A percentile compares a stretch with the other conserved stretches of the same genome.
Evolutionary conservation across 1,284 basidiomycete species (phyloP).

Genomic region (Erythrobasidium hasegawianum): DNA sequence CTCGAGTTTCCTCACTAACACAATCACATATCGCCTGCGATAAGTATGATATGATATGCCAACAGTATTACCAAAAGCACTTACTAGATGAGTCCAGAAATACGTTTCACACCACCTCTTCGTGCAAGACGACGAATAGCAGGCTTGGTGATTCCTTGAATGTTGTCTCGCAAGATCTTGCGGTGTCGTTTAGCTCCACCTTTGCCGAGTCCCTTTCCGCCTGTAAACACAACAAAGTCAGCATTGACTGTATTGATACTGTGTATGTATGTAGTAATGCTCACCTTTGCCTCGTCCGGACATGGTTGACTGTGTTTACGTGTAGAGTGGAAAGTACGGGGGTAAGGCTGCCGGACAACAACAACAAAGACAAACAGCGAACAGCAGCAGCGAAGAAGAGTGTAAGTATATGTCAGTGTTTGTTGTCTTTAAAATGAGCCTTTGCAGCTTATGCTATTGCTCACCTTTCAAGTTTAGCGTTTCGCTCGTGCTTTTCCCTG

Average conservation of each 20-base stretch:
- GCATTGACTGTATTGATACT: neutral
- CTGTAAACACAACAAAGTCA: neutral
- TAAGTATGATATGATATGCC: slow-evolving; percentile 46
- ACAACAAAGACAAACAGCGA: neutral
- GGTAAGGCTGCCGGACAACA: neutral
- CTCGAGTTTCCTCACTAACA: slow-evolving; percentile 16
- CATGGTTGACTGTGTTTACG: slow-evolving; percentile 53
- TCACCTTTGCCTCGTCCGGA: slow-evolving; percentile 68
- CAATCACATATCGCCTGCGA: neutral
- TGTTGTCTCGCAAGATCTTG: slow-evolving; percentile 59
- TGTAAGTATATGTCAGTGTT: neutral
- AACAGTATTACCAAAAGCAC: slow-evolving; percentile 69
- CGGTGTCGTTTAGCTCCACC: slow-evolving; percentile 77
- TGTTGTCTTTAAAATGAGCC: neutral
- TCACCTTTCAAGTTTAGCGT: neutral
- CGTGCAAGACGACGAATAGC: slow-evolving; percentile 87
- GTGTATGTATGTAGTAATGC: neutral
- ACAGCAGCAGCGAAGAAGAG: neutral
- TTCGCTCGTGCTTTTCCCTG: neutral
- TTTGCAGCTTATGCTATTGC: neutral
- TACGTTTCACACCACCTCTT: slow-evolving; percentile 87
- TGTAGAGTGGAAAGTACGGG: neutral
- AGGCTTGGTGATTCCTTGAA: slow-evolving; percentile 77
- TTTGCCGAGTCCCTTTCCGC: slow-evolving; percentile 70
- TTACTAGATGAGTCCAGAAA: slow-evolving; percentile 55